Evolutionary conservation across 495 filamentous ascomycete genomes (phyloP).

Genomic region (Aspergillus sclerotioniger): DNA sequence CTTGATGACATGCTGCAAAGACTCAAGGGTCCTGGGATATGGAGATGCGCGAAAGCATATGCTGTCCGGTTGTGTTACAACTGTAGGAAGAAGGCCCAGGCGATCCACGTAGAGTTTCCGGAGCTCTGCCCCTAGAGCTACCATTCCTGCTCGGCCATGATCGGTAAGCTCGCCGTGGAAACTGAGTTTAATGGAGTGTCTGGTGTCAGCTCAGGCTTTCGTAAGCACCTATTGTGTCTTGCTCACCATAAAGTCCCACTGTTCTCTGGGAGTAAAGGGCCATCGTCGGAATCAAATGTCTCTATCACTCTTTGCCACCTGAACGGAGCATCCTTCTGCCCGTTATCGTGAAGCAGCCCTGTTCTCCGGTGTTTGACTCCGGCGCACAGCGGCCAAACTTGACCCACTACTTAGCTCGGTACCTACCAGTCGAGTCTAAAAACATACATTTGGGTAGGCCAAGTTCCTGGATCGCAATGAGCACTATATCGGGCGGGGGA

Average conservation of each 20-base stretch:
- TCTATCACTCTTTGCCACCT: background rate
- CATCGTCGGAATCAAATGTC: background rate
- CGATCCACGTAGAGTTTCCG: background rate
- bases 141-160: background rate
- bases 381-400: background rate
- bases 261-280: background rate
- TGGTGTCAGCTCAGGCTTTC: background rate
- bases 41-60: background rate
- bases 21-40: background rate
- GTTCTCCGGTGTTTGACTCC: background rate
- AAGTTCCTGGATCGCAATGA: background rate
- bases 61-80: background rate
- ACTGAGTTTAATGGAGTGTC: background rate
- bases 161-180: background rate
- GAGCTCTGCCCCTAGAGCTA: background rate
- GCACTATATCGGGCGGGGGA: background rate
- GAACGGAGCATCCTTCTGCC: background rate
- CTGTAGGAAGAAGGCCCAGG: background rate
- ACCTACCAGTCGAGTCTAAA: background rate
- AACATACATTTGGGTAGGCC: background rate
- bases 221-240: background rate
- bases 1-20: slow-evolving; percentile 1
- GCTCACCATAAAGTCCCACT: background rate
- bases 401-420: background rate
- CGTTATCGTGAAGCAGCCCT: background rate